Evolutionary conservation across 2,329 filamentous ascomycete species (phyloP).

Genomic region (Epicoccum sorghinum): DNA sequence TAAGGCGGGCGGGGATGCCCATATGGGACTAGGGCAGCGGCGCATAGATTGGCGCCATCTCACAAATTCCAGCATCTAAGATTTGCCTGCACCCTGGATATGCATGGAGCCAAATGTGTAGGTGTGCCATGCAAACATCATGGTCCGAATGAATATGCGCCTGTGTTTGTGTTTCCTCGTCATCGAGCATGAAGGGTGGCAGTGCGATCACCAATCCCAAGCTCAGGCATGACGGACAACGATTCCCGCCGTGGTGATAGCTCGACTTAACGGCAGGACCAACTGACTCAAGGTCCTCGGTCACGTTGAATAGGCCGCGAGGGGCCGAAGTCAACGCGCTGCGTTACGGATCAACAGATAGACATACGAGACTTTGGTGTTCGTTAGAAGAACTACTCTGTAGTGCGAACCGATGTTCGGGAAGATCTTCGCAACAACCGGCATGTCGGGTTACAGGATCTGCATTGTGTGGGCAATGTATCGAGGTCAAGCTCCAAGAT

Average conservation of each 20-base stretch:
- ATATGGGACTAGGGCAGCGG: background rate
- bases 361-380: too few species aligned
- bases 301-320: background rate
- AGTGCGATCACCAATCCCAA: too few species aligned
- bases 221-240: background rate
- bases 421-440: background rate
- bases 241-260: background rate
- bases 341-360: too few species aligned
- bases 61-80: background rate
- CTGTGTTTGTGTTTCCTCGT: too few species aligned
- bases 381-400: background rate
- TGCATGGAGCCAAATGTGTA: background rate
- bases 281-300: background rate
- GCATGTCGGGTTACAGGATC: constrained; percentile 2
- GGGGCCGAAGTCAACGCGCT: background rate
- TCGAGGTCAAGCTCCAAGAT: constrained; percentile 1
- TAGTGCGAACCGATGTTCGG: background rate
- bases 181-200: too few species aligned
- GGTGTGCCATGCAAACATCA: too few species aligned
- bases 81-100: too few species aligned
- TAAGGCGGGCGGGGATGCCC: background rate
- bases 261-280: background rate
- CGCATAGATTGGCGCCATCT: background rate
- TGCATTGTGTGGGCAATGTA: background rate
- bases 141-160: too few species aligned